phyloP scores from a whole-genome alignment of 2,329 filamentous ascomycete genomes.

The Beauveria caledonica region DNA sequence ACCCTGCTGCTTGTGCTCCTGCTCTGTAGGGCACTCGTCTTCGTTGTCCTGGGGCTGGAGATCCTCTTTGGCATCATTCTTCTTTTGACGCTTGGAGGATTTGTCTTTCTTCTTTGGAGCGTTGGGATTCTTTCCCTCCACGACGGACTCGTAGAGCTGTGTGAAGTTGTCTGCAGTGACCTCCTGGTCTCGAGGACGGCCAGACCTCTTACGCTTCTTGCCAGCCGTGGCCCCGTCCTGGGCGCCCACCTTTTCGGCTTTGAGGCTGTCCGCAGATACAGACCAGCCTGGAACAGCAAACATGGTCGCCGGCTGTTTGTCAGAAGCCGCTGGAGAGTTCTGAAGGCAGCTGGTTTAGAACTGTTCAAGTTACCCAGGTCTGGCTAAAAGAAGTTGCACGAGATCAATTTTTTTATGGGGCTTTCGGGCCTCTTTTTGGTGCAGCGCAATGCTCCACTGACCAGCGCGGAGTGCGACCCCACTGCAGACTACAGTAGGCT shows the following conservation, averaged over 20 bases:
- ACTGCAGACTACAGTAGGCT: too few relatives aligned
- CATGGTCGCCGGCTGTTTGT: conserved; percentile 41
- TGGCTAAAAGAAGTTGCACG: conserved; percentile 5
- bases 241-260: conserved; percentile 49
- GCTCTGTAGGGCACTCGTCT: conserved; percentile 13
- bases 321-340: conserved; percentile 1
- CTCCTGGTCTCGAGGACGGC: conserved; percentile 23
- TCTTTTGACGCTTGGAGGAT: conserved; percentile 28
- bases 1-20: conserved; percentile 17
- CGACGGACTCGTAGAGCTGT: conserved; percentile 70
- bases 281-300: conserved; percentile 94
- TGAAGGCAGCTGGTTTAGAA: not conserved
- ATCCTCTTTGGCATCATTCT: conserved; percentile 9
- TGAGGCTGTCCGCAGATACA: conserved; percentile 62
- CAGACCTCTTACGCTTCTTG: conserved; percentile 49
- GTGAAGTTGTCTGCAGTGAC: conserved; percentile 65
- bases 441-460: too few relatives aligned
- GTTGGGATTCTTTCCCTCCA: conserved; percentile 54
- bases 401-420: conserved; percentile 10
- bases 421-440: conserved; percentile 3
- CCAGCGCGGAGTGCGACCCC: not conserved
- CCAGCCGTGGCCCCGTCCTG: conserved; percentile 35
- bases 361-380: not conserved
- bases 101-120: conserved; percentile 17
- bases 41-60: conserved; percentile 12